A percentile compares a stretch with the other conserved stretches of the same genome.
Evolutionary conservation across 2,329 filamentous ascomycete species (phyloP).

Genomic region (Incumbomyces delicatus): DNA sequence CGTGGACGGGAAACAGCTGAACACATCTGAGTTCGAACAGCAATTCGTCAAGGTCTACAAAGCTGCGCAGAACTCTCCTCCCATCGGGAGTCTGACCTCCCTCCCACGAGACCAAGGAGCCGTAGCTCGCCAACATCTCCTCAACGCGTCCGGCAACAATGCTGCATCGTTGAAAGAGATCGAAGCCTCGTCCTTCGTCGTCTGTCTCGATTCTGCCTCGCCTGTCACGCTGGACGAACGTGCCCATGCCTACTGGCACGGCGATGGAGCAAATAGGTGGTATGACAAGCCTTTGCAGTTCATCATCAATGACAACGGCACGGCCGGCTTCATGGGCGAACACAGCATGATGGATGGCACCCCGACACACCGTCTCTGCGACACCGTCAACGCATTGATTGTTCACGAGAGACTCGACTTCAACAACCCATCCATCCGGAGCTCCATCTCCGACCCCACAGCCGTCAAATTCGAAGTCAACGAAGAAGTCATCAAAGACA

Average conservation of each 20-base stretch:
- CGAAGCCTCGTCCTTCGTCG: conserved; percentile 78
- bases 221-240: conserved; percentile 94
- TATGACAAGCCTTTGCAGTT: conserved; percentile 98
- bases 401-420: conserved; percentile 93
- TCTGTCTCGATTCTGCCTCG: conserved; percentile 85
- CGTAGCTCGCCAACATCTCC: conserved; percentile 66
- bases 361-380: conserved; percentile 89
- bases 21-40: conserved; percentile 76
- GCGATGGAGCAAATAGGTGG: conserved; percentile 91
- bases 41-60: conserved; percentile 82
- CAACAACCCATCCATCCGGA: conserved; percentile 65
- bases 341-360: conserved; percentile 99
- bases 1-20: conserved; percentile 73
- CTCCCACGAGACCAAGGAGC: conserved; percentile 93
- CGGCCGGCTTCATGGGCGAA: conserved; percentile 94
- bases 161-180: conserved; percentile 67
- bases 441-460: conserved; percentile 71
- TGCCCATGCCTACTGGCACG: conserved; percentile 95
- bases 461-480: conserved; percentile 70
- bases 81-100: conserved; percentile 75
- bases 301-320: conserved; percentile 96
- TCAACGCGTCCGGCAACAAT: conserved; percentile 70
- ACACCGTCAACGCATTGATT: conserved; percentile 85
- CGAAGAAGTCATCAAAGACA: conserved; percentile 62
- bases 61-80: conserved; percentile 59